Evolutionary conservation across 2,329 filamentous ascomycete genomes (phyloP).

Genomic region (Penicillium sp.): DNA sequence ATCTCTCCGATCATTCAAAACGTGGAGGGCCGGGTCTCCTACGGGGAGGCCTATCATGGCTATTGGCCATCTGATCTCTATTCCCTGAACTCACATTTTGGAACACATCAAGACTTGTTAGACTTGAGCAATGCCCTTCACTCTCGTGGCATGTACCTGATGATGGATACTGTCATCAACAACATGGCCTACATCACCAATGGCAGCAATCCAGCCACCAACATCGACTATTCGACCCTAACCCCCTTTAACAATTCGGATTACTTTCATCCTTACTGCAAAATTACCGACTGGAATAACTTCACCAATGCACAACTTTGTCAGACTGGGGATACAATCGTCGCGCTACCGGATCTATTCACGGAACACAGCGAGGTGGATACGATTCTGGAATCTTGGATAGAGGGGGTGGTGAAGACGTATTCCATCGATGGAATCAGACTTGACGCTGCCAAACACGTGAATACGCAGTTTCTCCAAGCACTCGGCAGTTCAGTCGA

Average conservation of each 20-base stretch:
- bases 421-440: conserved; percentile 52
- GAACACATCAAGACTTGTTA: conserved; percentile 47
- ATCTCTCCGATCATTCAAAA: conserved; percentile 45
- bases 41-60: conserved; percentile 50
- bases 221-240: conserved; percentile 26
- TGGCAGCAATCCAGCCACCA: conserved; percentile 24
- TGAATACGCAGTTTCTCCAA: conserved; percentile 42
- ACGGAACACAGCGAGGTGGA: conserved; percentile 44
- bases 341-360: conserved; percentile 48
- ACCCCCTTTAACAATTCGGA: conserved; percentile 30
- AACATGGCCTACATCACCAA: conserved; percentile 43
- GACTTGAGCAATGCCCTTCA: conserved; percentile 48
- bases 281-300: conserved; percentile 35
- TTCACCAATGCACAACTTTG: conserved; percentile 21
- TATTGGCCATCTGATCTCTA: conserved; percentile 52
- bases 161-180: conserved; percentile 54
- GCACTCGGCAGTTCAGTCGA: conserved; percentile 35
- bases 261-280: conserved; percentile 33
- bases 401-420: conserved; percentile 38
- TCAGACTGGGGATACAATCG: conserved; percentile 36
- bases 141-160: conserved; percentile 49
- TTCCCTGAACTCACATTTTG: conserved; percentile 50
- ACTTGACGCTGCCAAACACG: conserved; percentile 50
- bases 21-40: conserved; percentile 36
- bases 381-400: conserved; percentile 42